These are phyloP conservation scores for Tuber microsphaerosporum DNA, from an alignment of 495 filamentous ascomycete species.

Conservation along the genomic window DNA sequence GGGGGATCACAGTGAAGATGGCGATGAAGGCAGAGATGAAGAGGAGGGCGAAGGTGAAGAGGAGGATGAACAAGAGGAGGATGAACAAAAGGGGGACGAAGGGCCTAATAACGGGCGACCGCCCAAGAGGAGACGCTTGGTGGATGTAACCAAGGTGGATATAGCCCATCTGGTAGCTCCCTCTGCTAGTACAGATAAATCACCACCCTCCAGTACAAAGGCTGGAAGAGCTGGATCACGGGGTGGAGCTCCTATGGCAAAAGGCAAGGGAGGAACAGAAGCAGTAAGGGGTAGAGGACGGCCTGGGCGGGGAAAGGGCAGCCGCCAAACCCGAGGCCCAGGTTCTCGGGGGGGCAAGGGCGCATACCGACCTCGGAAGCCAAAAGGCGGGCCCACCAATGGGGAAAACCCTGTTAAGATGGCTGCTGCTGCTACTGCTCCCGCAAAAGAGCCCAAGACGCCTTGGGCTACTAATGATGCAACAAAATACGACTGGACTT, in stretches of 20 bases:
- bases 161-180: not conserved
- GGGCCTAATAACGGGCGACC: not conserved
- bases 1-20: not conserved
- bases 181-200: not conserved
- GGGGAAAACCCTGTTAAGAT: not conserved
- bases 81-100: conserved; percentile 13
- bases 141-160: not conserved
- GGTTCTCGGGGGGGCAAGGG: conserved; percentile 34
- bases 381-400: not conserved
- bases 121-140: not conserved
- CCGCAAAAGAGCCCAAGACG: not conserved
- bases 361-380: conserved; percentile 28
- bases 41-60: conserved; percentile 27
- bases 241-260: conserved; percentile 7
- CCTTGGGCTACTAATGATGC: not conserved
- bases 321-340: conserved; percentile 29
- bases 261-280: not conserved
- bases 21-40: conserved; percentile 1
- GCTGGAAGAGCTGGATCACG: conserved; percentile 20
- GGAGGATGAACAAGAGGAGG: conserved; percentile 20
- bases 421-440: not conserved
- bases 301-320: conserved; percentile 14
- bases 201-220: conserved; percentile 12
- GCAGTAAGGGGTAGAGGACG: not conserved
- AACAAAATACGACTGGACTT: not conserved